Evolutionary conservation across 495 filamentous ascomycete species (phyloP), one percentile per base, ranked within the genome.

Genomic region (Thermothielavioides terrestris): DNA sequence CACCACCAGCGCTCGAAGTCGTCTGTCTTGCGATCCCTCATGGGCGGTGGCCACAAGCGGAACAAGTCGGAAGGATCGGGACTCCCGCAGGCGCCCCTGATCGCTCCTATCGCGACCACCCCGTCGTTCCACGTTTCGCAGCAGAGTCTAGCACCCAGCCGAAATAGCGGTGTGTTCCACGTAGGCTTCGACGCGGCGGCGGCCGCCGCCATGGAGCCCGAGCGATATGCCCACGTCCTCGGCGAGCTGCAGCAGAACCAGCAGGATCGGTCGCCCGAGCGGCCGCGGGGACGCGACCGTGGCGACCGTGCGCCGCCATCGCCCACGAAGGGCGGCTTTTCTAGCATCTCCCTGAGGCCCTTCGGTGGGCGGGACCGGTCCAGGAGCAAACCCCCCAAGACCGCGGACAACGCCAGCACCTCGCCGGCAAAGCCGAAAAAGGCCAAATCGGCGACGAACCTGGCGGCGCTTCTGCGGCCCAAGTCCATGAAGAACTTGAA

Each of bases 361-460:
- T 59, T 81, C 11, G 68, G 70, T 35, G 70, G 65, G 6, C 78
- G 67, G 53, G 80, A 84, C 39, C 41, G 50, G 15, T 49, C 52
- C 73, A 71, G 65, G 67, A 77, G 49, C 76, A 80, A 61, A 68
- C 65, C 54, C 39, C 59, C 51, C 67, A 77, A 62, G 67, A 63
- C 55, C 68, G 77, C 57, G 60, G 70, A 70, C 42, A 50, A 50
- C 25, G 31, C 14, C 22, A 34, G 30, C 27, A 66, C 64, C 39
- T 75, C 77, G 35, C 56, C 69, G 3, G 65, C 63, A 32, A 84
- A 80, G 49, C 81, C 84, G 6, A 90, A 89, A 66, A 94, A 91
- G 73, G 77, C 80, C 15, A 94, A 94, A 58, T 94, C 89, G 0
- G 75, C 85, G 4, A 89, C 85, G 39, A 90, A 85, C 59, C 71